Evolutionary conservation across 768 basidiomycete species (phyloP).

Genomic region (Hypsizygus marmoreus): DNA sequence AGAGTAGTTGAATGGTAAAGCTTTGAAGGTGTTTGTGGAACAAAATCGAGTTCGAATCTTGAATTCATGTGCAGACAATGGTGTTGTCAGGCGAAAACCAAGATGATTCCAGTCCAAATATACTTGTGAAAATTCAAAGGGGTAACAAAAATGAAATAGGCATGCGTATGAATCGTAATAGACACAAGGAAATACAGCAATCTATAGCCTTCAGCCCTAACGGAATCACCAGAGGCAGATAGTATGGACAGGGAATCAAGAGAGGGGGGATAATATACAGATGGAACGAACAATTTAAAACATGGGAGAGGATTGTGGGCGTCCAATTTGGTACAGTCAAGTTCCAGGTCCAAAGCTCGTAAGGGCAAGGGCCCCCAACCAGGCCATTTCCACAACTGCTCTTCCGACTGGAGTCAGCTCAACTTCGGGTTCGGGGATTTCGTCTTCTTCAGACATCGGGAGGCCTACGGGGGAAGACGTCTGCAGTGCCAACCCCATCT

Average conservation of each 20-base stretch:
- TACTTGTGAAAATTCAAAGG: no score
- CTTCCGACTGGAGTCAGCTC: constrained; percentile 53
- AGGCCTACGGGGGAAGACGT: constrained; percentile 19
- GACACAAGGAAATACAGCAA: constrained; percentile 4
- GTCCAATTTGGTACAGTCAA: no score
- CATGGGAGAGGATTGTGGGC: no score
- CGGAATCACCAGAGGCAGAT: background rate
- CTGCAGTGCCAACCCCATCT: constrained; percentile 65
- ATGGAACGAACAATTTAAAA: constrained; percentile 14
- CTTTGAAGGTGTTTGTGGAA: no score
- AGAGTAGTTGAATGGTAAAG: no score
- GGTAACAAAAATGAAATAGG: background rate
- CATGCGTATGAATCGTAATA: background rate
- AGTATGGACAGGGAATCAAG: background rate
- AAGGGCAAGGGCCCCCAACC: constrained; percentile 53
- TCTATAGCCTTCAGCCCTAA: background rate
- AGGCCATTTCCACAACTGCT: constrained; percentile 59
- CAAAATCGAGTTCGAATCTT: no score
- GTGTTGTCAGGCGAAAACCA: no score
- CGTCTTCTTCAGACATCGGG: constrained; percentile 43
- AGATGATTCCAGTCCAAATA: no score
- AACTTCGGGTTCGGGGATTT: constrained; percentile 42
- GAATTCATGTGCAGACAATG: no score
- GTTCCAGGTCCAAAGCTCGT: constrained; percentile 45
- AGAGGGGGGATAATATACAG: constrained; percentile 11